A percentile compares a stretch with the other conserved stretches of the same genome.
These are phyloP conservation scores for Clarkia xantiana DNA, from an alignment of 345 rosid genomes.

Conservation along the genomic window DNA sequence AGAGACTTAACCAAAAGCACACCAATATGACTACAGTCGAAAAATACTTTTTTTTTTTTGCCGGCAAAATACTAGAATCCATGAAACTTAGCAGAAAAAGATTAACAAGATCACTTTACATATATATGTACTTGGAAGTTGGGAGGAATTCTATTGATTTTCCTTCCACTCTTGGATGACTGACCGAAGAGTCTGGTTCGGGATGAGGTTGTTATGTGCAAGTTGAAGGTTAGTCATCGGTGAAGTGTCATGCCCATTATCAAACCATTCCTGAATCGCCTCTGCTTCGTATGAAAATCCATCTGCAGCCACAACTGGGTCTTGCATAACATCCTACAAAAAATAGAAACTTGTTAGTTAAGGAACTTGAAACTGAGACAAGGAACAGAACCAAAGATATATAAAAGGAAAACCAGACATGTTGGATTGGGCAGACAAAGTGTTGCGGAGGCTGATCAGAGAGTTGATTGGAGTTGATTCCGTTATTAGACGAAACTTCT, in stretches of 20 bases:
- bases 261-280: conserved; percentile 72
- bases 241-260: conserved; percentile 45
- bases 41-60: no score
- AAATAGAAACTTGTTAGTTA: background rate
- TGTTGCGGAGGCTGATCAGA: no score
- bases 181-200: conserved; percentile 42
- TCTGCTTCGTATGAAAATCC: conserved; percentile 76
- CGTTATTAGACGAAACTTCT: background rate
- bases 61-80: no score
- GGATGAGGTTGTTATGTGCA: conserved; percentile 26
- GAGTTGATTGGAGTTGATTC: background rate
- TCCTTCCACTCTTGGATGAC: conserved; percentile 62
- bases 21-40: no score
- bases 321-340: conserved; percentile 68
- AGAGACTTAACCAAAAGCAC: no score
- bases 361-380: background rate
- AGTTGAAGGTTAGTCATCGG: conserved; percentile 59
- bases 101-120: no score
- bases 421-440: conserved; percentile 66
- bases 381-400: background rate
- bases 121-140: no score
- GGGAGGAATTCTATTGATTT: conserved; percentile 14
- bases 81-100: no score
- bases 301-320: conserved; percentile 73
- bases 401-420: conserved; percentile 24